Evolutionary conservation across 768 basidiomycete genomes (phyloP).

Genomic region (Tulasnella sp.): DNA sequence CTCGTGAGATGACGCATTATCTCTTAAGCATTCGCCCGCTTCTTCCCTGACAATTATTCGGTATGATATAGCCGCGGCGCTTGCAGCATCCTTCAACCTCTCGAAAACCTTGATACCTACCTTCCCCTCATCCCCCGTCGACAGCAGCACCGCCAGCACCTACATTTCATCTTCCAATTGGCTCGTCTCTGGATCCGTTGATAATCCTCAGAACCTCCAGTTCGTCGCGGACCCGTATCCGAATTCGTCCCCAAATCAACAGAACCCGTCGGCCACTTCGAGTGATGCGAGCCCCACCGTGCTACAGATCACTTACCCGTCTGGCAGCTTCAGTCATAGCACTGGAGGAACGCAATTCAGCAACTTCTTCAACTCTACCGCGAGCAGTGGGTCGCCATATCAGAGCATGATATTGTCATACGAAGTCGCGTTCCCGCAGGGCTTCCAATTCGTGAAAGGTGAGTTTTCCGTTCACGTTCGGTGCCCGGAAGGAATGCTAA

Average conservation of each 20-base stretch:
- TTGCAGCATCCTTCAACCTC: conserved; percentile 7
- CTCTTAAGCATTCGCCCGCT: not conserved
- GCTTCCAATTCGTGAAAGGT: conserved; percentile 58
- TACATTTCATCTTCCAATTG: not conserved
- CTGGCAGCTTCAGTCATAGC: conserved; percentile 46
- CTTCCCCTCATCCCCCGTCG: conserved; percentile 7
- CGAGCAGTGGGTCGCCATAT: conserved; percentile 39
- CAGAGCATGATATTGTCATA: conserved; percentile 62
- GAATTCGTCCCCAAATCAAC: conserved; percentile 30
- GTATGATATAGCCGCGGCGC: not conserved
- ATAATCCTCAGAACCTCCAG: conserved; percentile 42
- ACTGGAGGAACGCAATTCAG: conserved; percentile 60
- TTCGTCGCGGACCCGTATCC: conserved; percentile 66
- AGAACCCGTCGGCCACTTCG: conserved; percentile 19
- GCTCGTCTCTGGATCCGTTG: not conserved
- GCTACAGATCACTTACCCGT: conserved; percentile 54
- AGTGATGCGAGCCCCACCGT: conserved; percentile 28
- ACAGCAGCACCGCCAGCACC: not conserved
- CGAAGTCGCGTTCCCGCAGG: conserved; percentile 57
- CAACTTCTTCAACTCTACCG: conserved; percentile 54
- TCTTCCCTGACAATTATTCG: not conserved
- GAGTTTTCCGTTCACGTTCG: not conserved
- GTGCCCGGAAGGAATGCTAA: not conserved
- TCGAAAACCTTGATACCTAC: not conserved
- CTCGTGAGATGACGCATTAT: not conserved